Conservation (phyloP, 129 eudicot species). For the Tanacetum coccineum region DNA sequence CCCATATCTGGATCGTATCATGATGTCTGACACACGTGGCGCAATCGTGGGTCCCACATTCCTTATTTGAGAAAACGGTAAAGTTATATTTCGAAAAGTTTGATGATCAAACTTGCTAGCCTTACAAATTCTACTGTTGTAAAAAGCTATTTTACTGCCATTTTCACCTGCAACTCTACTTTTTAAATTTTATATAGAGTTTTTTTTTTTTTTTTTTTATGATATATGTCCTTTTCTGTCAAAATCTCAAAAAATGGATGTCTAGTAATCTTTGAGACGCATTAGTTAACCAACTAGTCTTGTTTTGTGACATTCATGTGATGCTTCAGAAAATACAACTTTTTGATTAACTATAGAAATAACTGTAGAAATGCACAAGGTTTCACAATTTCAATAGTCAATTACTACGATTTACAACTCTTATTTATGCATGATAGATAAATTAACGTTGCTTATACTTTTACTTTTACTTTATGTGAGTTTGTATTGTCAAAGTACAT, state of each 20-base stretch:
- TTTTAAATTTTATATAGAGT: neutral
- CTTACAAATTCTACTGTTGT: slow-evolving; percentile 26
- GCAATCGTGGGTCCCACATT: slow-evolving; percentile 24
- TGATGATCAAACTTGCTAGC: slow-evolving; percentile 32
- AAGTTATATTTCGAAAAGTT: slow-evolving; percentile 29
- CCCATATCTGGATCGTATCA: slow-evolving; percentile 36
- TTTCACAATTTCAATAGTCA: no score
- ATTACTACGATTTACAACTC: no score
- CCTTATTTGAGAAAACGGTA: slow-evolving; percentile 34
- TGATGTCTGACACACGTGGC: slow-evolving; percentile 36
- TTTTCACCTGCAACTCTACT: slow-evolving; percentile 29
- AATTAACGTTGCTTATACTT: no score
- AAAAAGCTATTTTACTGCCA: slow-evolving; percentile 27
- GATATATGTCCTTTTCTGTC: neutral
- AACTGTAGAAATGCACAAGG: no score
- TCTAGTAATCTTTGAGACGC: neutral
- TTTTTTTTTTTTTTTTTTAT: neutral
- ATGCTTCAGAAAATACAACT: no score
- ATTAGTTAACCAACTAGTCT: no score
- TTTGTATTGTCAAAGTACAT: no score
- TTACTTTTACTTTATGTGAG: no score
- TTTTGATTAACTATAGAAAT: no score
- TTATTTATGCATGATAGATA: no score
- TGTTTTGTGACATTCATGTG: no score
- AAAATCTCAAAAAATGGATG: neutral